Evolutionary conservation across 2,329 filamentous ascomycete genomes (phyloP).

Genomic region (Trichoderma sp.): DNA sequence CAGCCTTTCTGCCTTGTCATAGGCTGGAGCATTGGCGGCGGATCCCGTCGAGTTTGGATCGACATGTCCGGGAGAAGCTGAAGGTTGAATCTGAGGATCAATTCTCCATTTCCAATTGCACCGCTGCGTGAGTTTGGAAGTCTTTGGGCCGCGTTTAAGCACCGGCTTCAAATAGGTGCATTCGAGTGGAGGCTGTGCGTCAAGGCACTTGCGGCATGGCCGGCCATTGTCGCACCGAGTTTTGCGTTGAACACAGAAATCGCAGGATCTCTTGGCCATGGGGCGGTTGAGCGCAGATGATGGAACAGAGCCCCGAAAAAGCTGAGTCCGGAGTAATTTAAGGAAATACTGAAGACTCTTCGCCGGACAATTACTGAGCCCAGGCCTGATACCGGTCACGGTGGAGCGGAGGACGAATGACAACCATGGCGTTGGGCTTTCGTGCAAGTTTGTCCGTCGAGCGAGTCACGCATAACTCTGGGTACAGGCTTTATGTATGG

Average conservation of each 20-base stretch:
- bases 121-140: conserved; percentile 15
- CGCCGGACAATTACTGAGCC: neutral
- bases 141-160: conserved; percentile 25
- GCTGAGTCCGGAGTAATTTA: neutral
- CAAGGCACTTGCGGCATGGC: conserved; percentile 20
- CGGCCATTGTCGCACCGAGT: conserved; percentile 21
- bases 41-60: neutral
- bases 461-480: neutral
- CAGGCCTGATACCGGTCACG: neutral
- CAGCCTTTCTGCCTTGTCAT: neutral
- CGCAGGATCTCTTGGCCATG: conserved; percentile 22
- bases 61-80: neutral
- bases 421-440: neutral
- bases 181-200: conserved; percentile 20
- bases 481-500: neutral
- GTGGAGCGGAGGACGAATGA: neutral
- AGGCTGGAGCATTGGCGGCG: neutral
- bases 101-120: conserved; percentile 16
- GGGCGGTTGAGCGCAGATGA: neutral
- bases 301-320: neutral
- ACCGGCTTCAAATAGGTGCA: conserved; percentile 24
- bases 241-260: conserved; percentile 22
- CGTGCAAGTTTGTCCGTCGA: neutral
- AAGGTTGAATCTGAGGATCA: neutral
- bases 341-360: neutral